A percentile compares a stretch with the other conserved stretches of the same genome.
These are phyloP conservation scores for Schizochytrium sp. DNA, from an alignment of 108 stramenopile species.

Conservation along the genomic window DNA sequence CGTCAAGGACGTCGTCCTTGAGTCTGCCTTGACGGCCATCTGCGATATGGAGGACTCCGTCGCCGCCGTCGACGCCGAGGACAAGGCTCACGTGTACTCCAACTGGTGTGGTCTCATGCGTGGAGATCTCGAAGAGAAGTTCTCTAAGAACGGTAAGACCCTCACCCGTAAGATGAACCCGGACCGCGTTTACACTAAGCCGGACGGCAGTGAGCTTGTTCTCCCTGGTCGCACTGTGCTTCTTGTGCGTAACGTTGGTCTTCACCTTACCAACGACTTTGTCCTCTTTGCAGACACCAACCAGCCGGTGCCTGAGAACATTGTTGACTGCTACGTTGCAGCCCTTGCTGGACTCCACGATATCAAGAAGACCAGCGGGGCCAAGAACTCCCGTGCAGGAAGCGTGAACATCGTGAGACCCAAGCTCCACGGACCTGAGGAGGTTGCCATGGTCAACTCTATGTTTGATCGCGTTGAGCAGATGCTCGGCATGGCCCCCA, in stretches of 20 bases:
- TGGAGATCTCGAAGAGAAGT: constrained; percentile 52
- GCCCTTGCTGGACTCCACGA: constrained; percentile 7
- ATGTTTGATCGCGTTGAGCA: constrained; percentile 62
- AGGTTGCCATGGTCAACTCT: constrained; percentile 58
- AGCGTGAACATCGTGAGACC: constrained; percentile 65
- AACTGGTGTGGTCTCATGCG: constrained; percentile 61
- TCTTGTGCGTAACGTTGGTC: constrained; percentile 61
- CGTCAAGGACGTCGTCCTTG: constrained; percentile 49
- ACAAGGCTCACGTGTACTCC: constrained; percentile 63
- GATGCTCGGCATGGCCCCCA: constrained; percentile 51
- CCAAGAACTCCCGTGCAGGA: constrained; percentile 56
- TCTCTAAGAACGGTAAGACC: constrained; percentile 35
- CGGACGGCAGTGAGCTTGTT: constrained; percentile 51
- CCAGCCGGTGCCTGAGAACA: constrained; percentile 31
- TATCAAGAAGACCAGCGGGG: background rate
- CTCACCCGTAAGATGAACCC: constrained; percentile 54
- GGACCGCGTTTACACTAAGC: constrained; percentile 5
- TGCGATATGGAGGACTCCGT: constrained; percentile 65
- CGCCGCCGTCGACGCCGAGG: constrained; percentile 66
- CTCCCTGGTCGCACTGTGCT: constrained; percentile 61
- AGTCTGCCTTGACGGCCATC: constrained; percentile 62
- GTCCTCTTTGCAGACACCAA: constrained; percentile 31
- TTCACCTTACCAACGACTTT: constrained; percentile 53
- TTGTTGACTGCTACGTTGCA: constrained; percentile 56
- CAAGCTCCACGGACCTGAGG: constrained; percentile 68